Percentiles rank a stretch among this genome's conserved stretches.
Conservation (phyloP, 208 protist genomes). For the Trypanosomatidae sp. region DNA sequence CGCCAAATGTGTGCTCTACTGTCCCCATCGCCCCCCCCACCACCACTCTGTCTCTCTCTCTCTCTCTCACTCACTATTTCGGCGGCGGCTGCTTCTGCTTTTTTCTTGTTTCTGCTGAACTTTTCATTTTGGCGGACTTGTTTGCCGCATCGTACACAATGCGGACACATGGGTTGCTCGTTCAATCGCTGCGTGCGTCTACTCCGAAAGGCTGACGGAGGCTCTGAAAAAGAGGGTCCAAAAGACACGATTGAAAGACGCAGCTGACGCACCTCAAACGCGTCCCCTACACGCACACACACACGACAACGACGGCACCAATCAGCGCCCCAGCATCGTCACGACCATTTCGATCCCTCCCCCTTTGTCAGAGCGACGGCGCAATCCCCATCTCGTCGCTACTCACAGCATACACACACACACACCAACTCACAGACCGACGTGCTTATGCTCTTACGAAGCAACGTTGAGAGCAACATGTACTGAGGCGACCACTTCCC, state of each 20-base stretch:
- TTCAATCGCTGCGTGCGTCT: no score
- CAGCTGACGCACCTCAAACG: slow-evolving; percentile 13
- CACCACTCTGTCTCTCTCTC: neutral
- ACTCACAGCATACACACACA: neutral
- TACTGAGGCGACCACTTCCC: neutral
- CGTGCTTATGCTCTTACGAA: neutral
- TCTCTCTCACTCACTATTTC: neutral
- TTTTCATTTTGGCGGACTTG: no score
- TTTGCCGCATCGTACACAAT: no score
- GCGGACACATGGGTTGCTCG: no score
- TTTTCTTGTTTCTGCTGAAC: no score
- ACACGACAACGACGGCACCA: neutral
- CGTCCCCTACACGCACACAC: neutral
- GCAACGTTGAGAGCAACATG: neutral
- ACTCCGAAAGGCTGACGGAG: no score
- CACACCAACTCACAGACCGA: neutral
- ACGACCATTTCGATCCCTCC: neutral
- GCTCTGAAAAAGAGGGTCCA: neutral
- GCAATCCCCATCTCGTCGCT: neutral
- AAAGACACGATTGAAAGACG: neutral
- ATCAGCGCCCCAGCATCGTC: neutral
- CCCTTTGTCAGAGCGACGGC: neutral
- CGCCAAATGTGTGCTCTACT: neutral
- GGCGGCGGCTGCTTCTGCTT: neutral
- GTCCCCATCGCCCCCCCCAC: neutral